A percentile compares a stretch with the other conserved stretches of the same genome.
Evolutionary conservation across 2,329 filamentous ascomycete genomes (phyloP).

Genomic region (Bipolaris oryzae): DNA sequence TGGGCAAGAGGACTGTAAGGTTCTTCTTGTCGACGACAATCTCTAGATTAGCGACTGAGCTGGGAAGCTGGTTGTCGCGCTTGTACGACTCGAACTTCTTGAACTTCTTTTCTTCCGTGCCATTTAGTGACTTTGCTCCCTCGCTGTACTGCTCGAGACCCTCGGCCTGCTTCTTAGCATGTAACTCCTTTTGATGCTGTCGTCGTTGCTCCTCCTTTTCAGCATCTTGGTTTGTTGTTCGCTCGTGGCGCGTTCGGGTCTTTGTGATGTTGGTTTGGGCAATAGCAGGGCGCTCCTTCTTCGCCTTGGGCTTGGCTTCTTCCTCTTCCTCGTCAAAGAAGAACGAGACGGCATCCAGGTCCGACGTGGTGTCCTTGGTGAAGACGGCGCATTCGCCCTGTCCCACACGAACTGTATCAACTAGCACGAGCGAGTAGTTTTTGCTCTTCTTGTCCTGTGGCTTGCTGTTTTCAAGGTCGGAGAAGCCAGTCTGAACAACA

Average conservation of each 20-base stretch:
- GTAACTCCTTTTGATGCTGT: slow-evolving; percentile 90
- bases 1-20: slow-evolving; percentile 86
- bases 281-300: slow-evolving; percentile 85
- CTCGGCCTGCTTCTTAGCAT: slow-evolving; percentile 82
- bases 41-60: slow-evolving; percentile 80
- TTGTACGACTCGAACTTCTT: slow-evolving; percentile 99
- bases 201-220: slow-evolving; percentile 85
- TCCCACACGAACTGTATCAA: slow-evolving; percentile 90
- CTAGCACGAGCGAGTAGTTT: slow-evolving; percentile 85
- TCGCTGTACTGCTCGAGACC: slow-evolving; percentile 86
- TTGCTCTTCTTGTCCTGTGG: slow-evolving; percentile 90
- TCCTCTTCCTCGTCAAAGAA: slow-evolving; percentile 96
- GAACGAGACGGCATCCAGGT: slow-evolving; percentile 93
- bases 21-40: slow-evolving; percentile 93
- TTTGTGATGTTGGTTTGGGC: slow-evolving; percentile 95
- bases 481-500: slow-evolving; percentile 86
- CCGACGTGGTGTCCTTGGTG: slow-evolving; percentile 88
- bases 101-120: slow-evolving; percentile 95
- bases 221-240: slow-evolving; percentile 85
- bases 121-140: slow-evolving; percentile 82
- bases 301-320: slow-evolving; percentile 83
- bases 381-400: slow-evolving; percentile 81
- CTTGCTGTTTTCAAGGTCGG: slow-evolving; percentile 83
- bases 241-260: slow-evolving; percentile 88
- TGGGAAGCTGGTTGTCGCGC: slow-evolving; percentile 90